These are phyloP conservation scores for Physcia stellaris DNA, from an alignment of 495 filamentous ascomycete genomes.

Conservation along the genomic window DNA sequence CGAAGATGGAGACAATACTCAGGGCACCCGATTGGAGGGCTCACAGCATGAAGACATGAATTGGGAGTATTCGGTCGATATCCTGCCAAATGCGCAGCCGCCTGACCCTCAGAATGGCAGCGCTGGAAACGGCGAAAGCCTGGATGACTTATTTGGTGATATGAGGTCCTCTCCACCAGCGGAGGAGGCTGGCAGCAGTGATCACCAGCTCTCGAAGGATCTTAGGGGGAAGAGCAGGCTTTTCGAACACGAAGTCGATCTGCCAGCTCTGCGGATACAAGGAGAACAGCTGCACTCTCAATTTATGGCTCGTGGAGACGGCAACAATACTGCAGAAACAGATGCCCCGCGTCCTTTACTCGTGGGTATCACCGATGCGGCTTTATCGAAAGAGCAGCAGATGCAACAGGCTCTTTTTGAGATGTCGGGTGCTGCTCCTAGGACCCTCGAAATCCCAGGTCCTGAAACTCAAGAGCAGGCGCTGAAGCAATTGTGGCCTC, in stretches of 20 bases:
- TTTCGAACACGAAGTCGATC: too few relatives aligned
- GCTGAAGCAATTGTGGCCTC: conserved; percentile 54
- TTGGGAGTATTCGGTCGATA: conserved; percentile 5
- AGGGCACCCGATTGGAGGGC: neutral
- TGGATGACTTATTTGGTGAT: conserved; percentile 41
- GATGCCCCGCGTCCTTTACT: neutral
- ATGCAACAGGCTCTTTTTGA: conserved; percentile 38
- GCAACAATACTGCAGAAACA: too few relatives aligned
- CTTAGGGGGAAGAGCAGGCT: too few relatives aligned
- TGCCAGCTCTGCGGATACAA: too few relatives aligned
- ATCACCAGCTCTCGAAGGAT: too few relatives aligned
- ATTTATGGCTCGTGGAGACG: too few relatives aligned
- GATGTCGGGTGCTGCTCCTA: conserved; percentile 24
- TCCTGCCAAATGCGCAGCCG: conserved; percentile 1
- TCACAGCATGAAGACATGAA: conserved; percentile 6
- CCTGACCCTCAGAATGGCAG: conserved; percentile 12
- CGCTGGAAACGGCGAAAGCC: conserved; percentile 44
- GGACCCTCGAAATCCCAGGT: conserved; percentile 32
- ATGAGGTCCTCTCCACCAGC: conserved; percentile 25
- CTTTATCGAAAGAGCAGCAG: conserved; percentile 17
- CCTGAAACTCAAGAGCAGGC: conserved; percentile 54
- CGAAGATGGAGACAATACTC: conserved; percentile 34
- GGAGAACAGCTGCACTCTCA: too few relatives aligned
- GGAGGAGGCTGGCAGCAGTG: too few relatives aligned
- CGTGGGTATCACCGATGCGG: conserved; percentile 1